Conservation (phyloP, 768 basidiomycete genomes). For the Candolleomyces eurysporus region DNA sequence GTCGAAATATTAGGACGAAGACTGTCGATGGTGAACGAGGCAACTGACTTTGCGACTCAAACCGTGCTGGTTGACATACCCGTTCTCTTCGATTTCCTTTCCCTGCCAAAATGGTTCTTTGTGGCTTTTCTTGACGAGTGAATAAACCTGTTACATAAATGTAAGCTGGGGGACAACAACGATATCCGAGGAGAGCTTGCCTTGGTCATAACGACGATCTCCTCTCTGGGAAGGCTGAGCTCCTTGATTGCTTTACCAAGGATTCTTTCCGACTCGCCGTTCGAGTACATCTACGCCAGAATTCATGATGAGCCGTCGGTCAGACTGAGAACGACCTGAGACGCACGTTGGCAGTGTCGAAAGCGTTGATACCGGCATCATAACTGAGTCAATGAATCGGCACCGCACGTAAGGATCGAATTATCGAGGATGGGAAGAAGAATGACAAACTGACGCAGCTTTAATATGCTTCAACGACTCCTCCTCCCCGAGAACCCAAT, state of each 20-base stretch:
- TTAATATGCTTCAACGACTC: slow-evolving; percentile 55
- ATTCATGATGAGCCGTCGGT: neutral
- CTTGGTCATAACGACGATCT: slow-evolving; percentile 79
- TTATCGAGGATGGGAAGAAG: neutral
- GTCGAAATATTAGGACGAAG: too few relatives aligned
- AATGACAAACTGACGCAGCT: slow-evolving; percentile 30
- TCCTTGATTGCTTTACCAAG: slow-evolving; percentile 72
- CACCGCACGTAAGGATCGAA: slow-evolving; percentile 3
- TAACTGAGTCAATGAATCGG: slow-evolving; percentile 31
- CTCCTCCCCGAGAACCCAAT: slow-evolving; percentile 45
- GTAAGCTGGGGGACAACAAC: neutral
- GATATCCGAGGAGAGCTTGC: neutral
- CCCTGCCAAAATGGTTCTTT: slow-evolving; percentile 8
- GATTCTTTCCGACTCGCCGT: slow-evolving; percentile 63
- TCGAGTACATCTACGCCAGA: slow-evolving; percentile 52
- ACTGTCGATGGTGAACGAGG: too few relatives aligned
- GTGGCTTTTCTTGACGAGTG: slow-evolving; percentile 25
- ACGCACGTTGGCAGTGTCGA: slow-evolving; percentile 54
- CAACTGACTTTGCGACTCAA: slow-evolving; percentile 31
- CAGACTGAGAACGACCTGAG: neutral
- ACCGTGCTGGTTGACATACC: slow-evolving; percentile 57
- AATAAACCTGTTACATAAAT: slow-evolving; percentile 35
- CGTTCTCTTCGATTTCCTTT: slow-evolving; percentile 32
- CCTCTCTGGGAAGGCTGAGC: slow-evolving; percentile 64
- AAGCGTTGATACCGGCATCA: slow-evolving; percentile 63